Evolutionary conservation across 306 rosid genomes (phyloP), one percentile per base, ranked within the genome.

Genomic region (Acmispon strigosus): DNA sequence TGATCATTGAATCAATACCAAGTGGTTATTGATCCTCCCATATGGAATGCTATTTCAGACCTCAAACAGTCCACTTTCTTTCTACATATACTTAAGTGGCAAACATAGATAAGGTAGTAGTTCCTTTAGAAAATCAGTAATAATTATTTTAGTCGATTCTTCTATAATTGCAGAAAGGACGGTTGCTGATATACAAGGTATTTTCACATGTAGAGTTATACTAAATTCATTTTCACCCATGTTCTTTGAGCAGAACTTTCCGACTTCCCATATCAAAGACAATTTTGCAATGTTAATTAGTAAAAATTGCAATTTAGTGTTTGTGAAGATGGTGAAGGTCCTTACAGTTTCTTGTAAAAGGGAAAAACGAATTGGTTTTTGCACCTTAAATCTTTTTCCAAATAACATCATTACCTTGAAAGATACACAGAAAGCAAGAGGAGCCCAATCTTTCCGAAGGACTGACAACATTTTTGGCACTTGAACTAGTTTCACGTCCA

Each of bases 401-500:
- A 68, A 63, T 27, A 29, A 41, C 59, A 57, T 63, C 69, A 59
- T 27, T 84, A 89, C 99, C 96, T 91, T 94, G 86, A 94, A 94
- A 47, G 97, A 94, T 78, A 91, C 66, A 82, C 97, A 89, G 65
- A 86, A 94, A 43, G 97, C 95, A 45, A 5, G 60, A 43, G 97
- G 96, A 58, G 84, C 90, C 99, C 99, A 94, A 34, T 86, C 82
- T 68, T 76, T 76, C 83, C 88, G 82, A 17, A 94, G 90, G 58
- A 87, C 76, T 1, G 77, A 68, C 60, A 94, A 83, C 99, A 94
- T 94, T 86, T 94, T 94, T 29, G 99, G 97, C 82, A 91, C 96
- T 75, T 82, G 96, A 87, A 83, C 87, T 19, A 94, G 92, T 79
- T 90, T 83, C 84, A 91, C 89, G 29, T 94, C 94, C 80, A 89